A percentile compares a stretch with the other conserved stretches of the same genome.
phyloP scores from a whole-genome alignment of 2,329 filamentous ascomycete genomes.

The Stenocarpella maydis region DNA sequence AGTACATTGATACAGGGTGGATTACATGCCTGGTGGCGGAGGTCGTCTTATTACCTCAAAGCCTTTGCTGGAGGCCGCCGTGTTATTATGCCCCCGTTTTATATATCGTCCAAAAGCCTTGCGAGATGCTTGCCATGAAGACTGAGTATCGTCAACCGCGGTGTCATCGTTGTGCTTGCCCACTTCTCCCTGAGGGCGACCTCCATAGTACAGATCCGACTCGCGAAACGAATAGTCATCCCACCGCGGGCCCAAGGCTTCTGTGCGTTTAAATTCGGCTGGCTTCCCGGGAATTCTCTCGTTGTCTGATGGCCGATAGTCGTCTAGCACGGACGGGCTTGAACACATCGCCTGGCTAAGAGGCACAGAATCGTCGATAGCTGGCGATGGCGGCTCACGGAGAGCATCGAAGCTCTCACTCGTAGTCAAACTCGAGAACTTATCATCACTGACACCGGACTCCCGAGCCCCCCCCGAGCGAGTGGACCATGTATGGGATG shows the following conservation, averaged over 20 bases:
- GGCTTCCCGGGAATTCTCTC: background rate
- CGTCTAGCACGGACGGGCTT: background rate
- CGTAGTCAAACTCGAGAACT: background rate
- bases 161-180: background rate
- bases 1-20: background rate
- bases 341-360: slow-evolving; percentile 5
- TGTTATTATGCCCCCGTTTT: background rate
- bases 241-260: slow-evolving; percentile 39
- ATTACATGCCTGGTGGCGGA: background rate
- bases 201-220: slow-evolving; percentile 45
- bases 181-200: background rate
- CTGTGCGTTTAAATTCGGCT: background rate
- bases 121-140: background rate
- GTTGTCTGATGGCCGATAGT: background rate
- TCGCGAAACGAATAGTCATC: slow-evolving; percentile 49
- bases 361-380: background rate
- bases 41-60: slow-evolving; percentile 11
- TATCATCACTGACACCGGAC: background rate
- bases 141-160: background rate
- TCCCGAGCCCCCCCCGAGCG: background rate
- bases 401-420: background rate
- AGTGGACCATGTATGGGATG: background rate
- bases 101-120: background rate
- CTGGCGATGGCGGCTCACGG: background rate
- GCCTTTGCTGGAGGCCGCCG: background rate